A percentile compares a stretch with the other conserved stretches of the same genome.
Evolutionary conservation across 768 basidiomycete genomes (phyloP).

Genomic region (Naematelia encephala): DNA sequence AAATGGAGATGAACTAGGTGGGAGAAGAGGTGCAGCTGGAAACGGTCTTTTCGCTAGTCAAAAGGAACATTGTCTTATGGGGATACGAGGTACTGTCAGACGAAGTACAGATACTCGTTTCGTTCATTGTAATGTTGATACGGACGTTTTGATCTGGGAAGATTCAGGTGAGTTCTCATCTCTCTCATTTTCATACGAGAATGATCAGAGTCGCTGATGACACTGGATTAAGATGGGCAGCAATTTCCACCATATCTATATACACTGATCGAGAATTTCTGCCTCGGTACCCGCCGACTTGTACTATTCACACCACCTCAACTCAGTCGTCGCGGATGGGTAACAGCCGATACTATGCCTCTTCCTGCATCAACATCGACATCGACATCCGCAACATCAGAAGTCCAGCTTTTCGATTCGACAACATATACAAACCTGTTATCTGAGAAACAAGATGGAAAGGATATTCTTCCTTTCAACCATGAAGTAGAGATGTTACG

Average conservation of each 20-base stretch:
- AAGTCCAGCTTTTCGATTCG: constrained; percentile 37
- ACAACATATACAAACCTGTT: constrained; percentile 55
- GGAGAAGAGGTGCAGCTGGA: constrained; percentile 6
- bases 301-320: constrained; percentile 77
- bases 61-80: constrained; percentile 95
- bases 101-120: constrained; percentile 93
- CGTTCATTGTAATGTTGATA: constrained; percentile 96
- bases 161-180: constrained; percentile 54
- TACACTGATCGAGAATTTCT: constrained; percentile 94
- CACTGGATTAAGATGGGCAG: constrained; percentile 56
- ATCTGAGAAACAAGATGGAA: constrained; percentile 19
- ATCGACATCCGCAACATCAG: constrained; percentile 30
- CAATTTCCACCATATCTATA: constrained; percentile 91
- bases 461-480: constrained; percentile 20
- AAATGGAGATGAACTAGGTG: not conserved
- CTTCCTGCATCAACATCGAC: constrained; percentile 27
- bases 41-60: constrained; percentile 68
- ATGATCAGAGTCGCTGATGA: too few species aligned
- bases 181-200: not conserved
- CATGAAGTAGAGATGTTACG: constrained; percentile 75
- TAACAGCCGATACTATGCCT: constrained; percentile 43
- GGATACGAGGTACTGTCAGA: constrained; percentile 92
- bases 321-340: constrained; percentile 77
- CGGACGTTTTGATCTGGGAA: constrained; percentile 53
- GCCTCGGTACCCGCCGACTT: constrained; percentile 83